These are phyloP conservation scores for Boletus reticuloceps DNA, from an alignment of 768 basidiomycete species.

Conservation along the genomic window DNA sequence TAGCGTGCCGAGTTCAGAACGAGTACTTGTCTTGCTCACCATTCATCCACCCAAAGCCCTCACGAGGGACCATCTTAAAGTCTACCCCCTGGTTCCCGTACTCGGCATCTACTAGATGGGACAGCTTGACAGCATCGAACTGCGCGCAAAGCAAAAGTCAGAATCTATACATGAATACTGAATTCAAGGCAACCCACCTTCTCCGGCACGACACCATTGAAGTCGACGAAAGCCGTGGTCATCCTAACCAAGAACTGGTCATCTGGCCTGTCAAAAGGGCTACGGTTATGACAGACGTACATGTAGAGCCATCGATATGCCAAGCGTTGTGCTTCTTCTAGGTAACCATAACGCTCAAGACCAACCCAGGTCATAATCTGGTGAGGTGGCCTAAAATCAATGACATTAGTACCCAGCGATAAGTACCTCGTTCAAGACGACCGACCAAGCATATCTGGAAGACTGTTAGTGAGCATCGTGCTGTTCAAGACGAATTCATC, in stretches of 20 bases:
- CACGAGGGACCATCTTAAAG: conserved; percentile 95
- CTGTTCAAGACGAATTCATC: conserved; percentile 3
- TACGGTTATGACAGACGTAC: conserved; percentile 66
- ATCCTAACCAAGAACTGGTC: conserved; percentile 50
- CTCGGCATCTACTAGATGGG: conserved; percentile 95
- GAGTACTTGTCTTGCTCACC: conserved; percentile 42
- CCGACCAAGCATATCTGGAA: conserved; percentile 65
- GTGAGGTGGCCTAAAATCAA: conserved; percentile 76
- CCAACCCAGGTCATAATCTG: conserved; percentile 99
- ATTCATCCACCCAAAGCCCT: conserved; percentile 99
- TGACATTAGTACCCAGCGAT: conserved; percentile 8
- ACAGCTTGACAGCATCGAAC: conserved; percentile 96
- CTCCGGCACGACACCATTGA: conserved; percentile 97
- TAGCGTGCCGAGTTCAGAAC: neutral
- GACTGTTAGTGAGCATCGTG: conserved; percentile 4
- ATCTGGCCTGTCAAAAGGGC: neutral
- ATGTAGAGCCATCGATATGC: conserved; percentile 99
- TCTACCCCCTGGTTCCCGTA: conserved; percentile 96
- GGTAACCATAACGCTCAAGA: conserved; percentile 91
- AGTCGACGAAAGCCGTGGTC: conserved; percentile 93
- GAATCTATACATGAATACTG: neutral
- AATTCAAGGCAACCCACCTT: conserved; percentile 50
- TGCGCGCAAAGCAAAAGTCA: conserved; percentile 24
- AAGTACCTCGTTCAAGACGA: neutral
- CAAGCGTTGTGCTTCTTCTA: conserved; percentile 88